phyloP scores from a whole-genome alignment of 805 yeast species.

The Pichia pseudocactophila region DNA sequence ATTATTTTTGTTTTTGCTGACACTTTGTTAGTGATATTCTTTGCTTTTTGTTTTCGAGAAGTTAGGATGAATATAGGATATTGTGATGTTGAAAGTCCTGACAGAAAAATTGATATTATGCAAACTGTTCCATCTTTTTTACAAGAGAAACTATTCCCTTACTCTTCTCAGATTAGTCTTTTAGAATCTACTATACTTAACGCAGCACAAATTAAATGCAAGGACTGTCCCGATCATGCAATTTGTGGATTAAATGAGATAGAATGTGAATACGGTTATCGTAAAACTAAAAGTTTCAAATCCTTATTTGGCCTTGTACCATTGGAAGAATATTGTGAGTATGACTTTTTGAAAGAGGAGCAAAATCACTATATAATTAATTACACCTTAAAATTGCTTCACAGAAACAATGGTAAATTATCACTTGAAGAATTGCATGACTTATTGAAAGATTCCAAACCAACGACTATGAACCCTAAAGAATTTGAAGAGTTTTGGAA shows the following conservation, averaged over 20 bases:
- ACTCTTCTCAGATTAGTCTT: slow-evolving; percentile 23
- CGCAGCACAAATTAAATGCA: slow-evolving; percentile 34
- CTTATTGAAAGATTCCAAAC: slow-evolving; percentile 48
- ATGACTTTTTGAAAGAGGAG: slow-evolving; percentile 65
- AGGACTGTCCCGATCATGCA: slow-evolving; percentile 75
- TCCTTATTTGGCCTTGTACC: slow-evolving; percentile 52
- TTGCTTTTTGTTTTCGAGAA: slow-evolving; percentile 50
- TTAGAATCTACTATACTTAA: slow-evolving; percentile 46
- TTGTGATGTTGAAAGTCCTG: slow-evolving; percentile 40
- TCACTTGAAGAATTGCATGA: slow-evolving; percentile 64
- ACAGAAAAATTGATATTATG: slow-evolving; percentile 3
- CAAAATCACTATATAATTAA: slow-evolving; percentile 56
- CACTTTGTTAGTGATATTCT: not conserved
- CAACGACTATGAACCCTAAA: slow-evolving; percentile 39
- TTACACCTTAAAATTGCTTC: slow-evolving; percentile 56
- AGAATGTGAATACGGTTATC: slow-evolving; percentile 64
- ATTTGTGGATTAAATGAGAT: slow-evolving; percentile 54
- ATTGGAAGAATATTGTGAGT: slow-evolving; percentile 55
- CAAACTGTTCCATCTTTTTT: slow-evolving; percentile 15
- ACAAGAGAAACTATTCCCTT: slow-evolving; percentile 2
- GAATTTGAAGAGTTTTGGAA: slow-evolving; percentile 74
- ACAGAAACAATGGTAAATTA: slow-evolving; percentile 56
- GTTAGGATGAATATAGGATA: slow-evolving; percentile 58
- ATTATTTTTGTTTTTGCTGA: slow-evolving; percentile 1
- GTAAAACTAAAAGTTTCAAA: slow-evolving; percentile 43